Base-by-base conservation (phyloP, 1,284 basidiomycete species). In the Earliella scabrosa region DNA sequence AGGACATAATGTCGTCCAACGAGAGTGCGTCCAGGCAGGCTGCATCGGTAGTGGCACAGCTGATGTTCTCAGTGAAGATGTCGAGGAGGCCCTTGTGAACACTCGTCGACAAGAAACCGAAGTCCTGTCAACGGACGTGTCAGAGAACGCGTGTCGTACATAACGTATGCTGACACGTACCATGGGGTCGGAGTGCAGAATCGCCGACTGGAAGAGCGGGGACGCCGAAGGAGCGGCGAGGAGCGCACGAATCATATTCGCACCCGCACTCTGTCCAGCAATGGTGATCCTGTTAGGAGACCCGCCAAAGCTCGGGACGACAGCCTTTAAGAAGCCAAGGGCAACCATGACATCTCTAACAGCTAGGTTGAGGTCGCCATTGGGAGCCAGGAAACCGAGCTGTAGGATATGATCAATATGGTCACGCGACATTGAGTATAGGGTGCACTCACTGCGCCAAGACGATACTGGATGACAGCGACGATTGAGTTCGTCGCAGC, bases 201-300 rank as follows among this genome's bases (percentile, higher is more conserved):
- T 91, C 0, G 87, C 90, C 35, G 81, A 87, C 52, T 80, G 77
- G 76, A 93, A 93, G 39, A 92, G 73, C 2, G 80, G 77, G 16
- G 79, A 75, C 0, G 86, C 90, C 9, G 82, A 82, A 2, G 91
- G 89, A 1, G 76, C 76, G 18, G 86, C 88, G 39, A 92, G 78
- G 27, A 93, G 73, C 1, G 88, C 84, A 54, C 94, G 82, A 63
- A 97, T 82, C 78, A 96, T 82, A 55, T 80, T 83, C 0, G 90
- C 95, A 36, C 95, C 95, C 29, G 86, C 85, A 66, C 92, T 94
- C 71, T 97, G 94, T 5, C 95, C 95, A 21, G 92, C 92, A 20
- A 97, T 63, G 0, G 93, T 95, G 63, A 97, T 82, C 61, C 82
- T 82, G 4, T 78, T 77, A 3, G 77, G 47, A 55, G 77, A 74